These are phyloP conservation scores for Coemansia sp. DNA, from an alignment of 192 early-diverging fungal species.

Conservation along the genomic window DNA sequence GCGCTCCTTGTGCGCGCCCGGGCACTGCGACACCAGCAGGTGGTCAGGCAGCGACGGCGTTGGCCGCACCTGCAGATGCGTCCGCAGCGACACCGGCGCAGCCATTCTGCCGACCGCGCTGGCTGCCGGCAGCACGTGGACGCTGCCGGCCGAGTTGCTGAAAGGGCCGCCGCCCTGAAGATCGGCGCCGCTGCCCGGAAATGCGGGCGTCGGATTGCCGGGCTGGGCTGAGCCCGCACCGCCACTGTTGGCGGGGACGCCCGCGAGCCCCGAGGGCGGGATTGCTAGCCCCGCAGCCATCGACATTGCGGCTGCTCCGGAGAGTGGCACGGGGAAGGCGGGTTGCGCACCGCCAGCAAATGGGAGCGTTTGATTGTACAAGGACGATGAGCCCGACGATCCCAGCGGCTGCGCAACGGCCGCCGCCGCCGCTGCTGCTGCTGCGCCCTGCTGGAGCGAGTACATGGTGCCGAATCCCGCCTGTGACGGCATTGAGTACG, in stretches of 20 bases:
- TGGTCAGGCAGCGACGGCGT: conserved; percentile 35
- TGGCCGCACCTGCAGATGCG: conserved; percentile 21
- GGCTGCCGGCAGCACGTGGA: conserved; percentile 1
- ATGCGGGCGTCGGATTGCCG: not conserved
- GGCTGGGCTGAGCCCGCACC: conserved; percentile 1
- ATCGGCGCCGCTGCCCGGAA: conserved; percentile 1
- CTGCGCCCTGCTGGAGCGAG: not conserved
- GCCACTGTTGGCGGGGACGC: not conserved
- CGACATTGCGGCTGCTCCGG: conserved; percentile 5
- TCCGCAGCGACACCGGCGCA: conserved; percentile 7
- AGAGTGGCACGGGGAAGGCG: conserved; percentile 10
- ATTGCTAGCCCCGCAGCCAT: conserved; percentile 9
- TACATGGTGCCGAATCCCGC: not conserved
- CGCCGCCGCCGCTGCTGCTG: not conserved
- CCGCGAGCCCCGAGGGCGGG: conserved; percentile 4
- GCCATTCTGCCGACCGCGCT: conserved; percentile 8
- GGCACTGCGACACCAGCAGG: conserved; percentile 11
- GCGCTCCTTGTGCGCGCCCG: conserved; percentile 4
- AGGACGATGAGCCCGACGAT: not conserved
- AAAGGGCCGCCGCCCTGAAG: not conserved
- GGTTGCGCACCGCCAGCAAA: conserved; percentile 6
- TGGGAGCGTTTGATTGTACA: not conserved
- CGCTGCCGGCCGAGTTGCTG: not conserved
- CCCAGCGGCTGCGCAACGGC: not conserved
- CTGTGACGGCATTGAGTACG: conserved; percentile 18